Evolutionary conservation across 208 protist genomes (phyloP).

Genomic region (Herpetomonas tarakana): DNA sequence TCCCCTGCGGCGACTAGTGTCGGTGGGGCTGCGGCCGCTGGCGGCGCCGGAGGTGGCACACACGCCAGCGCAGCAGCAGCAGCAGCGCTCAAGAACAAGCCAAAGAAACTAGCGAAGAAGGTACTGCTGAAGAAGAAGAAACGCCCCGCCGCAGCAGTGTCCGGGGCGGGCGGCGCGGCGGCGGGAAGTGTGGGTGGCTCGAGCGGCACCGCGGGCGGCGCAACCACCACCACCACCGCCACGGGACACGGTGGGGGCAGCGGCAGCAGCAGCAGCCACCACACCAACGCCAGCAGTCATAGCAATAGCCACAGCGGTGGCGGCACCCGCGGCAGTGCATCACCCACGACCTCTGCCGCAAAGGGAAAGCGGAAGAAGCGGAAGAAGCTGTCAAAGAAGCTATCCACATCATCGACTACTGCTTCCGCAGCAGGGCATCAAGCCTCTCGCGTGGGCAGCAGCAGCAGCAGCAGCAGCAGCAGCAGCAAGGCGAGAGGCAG

Average conservation of each 20-base stretch:
- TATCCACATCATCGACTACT: neutral
- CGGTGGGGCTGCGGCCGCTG: no score
- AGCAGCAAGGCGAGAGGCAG: neutral
- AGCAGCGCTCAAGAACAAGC: neutral
- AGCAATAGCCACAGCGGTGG: no score
- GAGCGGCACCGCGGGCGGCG: no score
- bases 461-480: neutral
- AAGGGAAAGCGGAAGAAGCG: neutral
- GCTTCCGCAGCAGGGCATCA: neutral
- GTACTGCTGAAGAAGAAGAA: no score
- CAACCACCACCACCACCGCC: neutral
- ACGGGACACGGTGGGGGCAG: no score
- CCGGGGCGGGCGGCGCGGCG: no score
- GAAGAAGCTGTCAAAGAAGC: no score
- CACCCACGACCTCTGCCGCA: slow-evolving; percentile 7
- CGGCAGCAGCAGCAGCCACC: slow-evolving; percentile 1
- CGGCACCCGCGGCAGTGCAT: no score
- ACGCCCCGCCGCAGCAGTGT: no score
- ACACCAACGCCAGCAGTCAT: neutral
- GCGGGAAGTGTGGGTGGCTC: no score
- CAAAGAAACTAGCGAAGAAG: no score
- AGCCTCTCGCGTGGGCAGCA: neutral
- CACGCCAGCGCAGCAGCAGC: slow-evolving; percentile 2
- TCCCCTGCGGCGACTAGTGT: no score
- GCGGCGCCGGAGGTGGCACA: neutral